phyloP scores from a whole-genome alignment of 495 filamentous ascomycete genomes.

The Achaetomiella virescens region DNA sequence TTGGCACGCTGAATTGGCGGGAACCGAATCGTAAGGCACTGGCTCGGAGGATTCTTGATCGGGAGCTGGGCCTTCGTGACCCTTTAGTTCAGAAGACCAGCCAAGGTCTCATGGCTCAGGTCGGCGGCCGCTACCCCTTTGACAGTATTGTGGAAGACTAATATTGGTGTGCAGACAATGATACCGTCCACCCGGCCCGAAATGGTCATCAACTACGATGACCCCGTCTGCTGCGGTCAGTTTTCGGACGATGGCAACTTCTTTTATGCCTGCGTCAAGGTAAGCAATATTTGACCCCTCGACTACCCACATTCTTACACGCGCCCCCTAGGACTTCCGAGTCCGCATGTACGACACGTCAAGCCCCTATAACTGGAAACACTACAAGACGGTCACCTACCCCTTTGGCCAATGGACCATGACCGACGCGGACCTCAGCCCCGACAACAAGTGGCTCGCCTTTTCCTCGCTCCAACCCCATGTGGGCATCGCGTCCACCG shows the following conservation, averaged over 20 bases:
- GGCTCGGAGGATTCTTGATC: slow-evolving; percentile 62
- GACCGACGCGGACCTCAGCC: slow-evolving; percentile 86
- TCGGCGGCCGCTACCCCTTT: background rate
- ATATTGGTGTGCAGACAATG: slow-evolving; percentile 44
- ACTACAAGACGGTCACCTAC: slow-evolving; percentile 88
- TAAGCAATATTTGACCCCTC: background rate
- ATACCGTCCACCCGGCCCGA: slow-evolving; percentile 72
- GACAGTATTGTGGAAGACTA: background rate
- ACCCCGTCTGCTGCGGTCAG: slow-evolving; percentile 87
- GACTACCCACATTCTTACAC: background rate
- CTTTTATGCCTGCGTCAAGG: slow-evolving; percentile 86
- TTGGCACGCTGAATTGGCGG: slow-evolving; percentile 57
- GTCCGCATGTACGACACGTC: slow-evolving; percentile 98
- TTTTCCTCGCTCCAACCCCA: slow-evolving; percentile 79
- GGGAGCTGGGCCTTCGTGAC: slow-evolving; percentile 65
- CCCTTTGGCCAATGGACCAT: slow-evolving; percentile 90
- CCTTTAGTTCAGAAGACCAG: slow-evolving; percentile 47
- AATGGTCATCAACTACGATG: slow-evolving; percentile 79
- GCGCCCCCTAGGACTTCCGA: slow-evolving; percentile 62
- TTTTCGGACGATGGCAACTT: slow-evolving; percentile 97
- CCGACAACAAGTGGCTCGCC: slow-evolving; percentile 85
- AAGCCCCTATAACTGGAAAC: slow-evolving; percentile 90
- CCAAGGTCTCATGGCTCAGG: slow-evolving; percentile 52
- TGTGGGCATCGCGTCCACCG: slow-evolving; percentile 80
- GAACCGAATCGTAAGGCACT: slow-evolving; percentile 49